Evolutionary conservation across 2,329 filamentous ascomycete genomes (phyloP), one percentile per base, ranked within the genome.

Genomic region (Calonectria pseudoturangicola): DNA sequence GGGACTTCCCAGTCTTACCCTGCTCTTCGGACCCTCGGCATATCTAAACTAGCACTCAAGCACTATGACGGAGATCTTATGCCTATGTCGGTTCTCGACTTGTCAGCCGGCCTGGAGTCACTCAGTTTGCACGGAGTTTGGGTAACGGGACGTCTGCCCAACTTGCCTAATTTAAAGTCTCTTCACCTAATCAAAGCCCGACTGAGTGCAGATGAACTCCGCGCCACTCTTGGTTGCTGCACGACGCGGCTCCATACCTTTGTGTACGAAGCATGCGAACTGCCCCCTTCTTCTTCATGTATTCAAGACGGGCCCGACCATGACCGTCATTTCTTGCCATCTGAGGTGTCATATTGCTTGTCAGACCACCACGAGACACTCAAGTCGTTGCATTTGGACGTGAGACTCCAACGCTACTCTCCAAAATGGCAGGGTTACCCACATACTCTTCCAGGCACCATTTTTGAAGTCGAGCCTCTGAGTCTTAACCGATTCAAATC

Each of bases 91-190:
- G 13, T 62, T 50, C 13, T 51, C 15, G 45, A 58, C 25, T 39
- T 73, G 21, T 63, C 67, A 1, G 13, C 39, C 8, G 39, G 63
- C 21, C 51, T 73, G 47, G 67, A 73, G 62, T 41, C 47, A 16
- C 21, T 71, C 3, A 71, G 56, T 28, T 39, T 70, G 6, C 28
- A 65, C 7, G 30, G 10, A 12, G 6, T 10, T 10, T 21, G 21
- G 8, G 16, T 41, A 4, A 1, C 10, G 18, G 13, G 12, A 12
- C 16, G 21, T 21, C 41, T 73, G 54, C 71, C 71, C 15, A 36
- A 18, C 4, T 51, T 51, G 5, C 48, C 48, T 10, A 25, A 12
- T 18, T 7, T 73, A 16, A 73, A 47, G 8, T 58, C 45, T 1
- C 30, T 73, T 13, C 48, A 56, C 12, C 27, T 72, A 3, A 45